Percentiles rank a stretch among this genome's conserved stretches.
These are phyloP conservation scores for Solanum chiquidenum DNA, from an alignment of 257 asterid species.

Conservation along the genomic window DNA sequence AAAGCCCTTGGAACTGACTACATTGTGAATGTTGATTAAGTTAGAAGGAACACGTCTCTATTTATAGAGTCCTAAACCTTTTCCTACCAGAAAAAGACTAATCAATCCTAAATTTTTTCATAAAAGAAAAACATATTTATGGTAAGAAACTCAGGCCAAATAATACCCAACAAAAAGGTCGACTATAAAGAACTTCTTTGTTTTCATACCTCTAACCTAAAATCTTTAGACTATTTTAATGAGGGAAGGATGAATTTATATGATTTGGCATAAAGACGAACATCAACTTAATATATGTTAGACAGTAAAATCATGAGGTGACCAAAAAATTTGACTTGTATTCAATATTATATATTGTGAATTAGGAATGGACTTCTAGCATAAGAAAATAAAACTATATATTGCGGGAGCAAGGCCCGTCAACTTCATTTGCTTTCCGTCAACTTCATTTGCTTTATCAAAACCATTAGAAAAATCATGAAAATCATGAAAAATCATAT, in stretches of 20 bases:
- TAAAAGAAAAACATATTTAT: too few relatives aligned
- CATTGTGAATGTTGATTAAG: too few relatives aligned
- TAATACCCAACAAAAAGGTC: too few relatives aligned
- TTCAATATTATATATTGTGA: not conserved
- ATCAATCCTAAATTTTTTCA: too few relatives aligned
- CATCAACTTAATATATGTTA: not conserved
- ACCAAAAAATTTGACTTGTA: not conserved
- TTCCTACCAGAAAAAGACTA: too few relatives aligned
- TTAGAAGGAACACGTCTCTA: too few relatives aligned
- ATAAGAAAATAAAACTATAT: not conserved
- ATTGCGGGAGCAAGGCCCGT: constrained; percentile 9
- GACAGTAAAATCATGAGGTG: constrained; percentile 14
- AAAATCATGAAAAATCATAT: too few relatives aligned
- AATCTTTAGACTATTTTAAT: not conserved
- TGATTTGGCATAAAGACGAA: not conserved
- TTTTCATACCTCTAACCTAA: not conserved
- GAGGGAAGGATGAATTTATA: not conserved
- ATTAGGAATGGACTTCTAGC: not conserved
- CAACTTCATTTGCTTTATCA: constrained; percentile 21
- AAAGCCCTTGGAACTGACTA: too few relatives aligned
- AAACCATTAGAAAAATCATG: constrained; percentile 5
- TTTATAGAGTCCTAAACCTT: too few relatives aligned
- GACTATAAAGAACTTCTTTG: not conserved
- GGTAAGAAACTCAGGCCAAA: too few relatives aligned
- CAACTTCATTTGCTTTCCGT: constrained; percentile 26